Evolutionary conservation across 768 basidiomycete species (phyloP).

Genomic region (Amanita molliuscula): DNA sequence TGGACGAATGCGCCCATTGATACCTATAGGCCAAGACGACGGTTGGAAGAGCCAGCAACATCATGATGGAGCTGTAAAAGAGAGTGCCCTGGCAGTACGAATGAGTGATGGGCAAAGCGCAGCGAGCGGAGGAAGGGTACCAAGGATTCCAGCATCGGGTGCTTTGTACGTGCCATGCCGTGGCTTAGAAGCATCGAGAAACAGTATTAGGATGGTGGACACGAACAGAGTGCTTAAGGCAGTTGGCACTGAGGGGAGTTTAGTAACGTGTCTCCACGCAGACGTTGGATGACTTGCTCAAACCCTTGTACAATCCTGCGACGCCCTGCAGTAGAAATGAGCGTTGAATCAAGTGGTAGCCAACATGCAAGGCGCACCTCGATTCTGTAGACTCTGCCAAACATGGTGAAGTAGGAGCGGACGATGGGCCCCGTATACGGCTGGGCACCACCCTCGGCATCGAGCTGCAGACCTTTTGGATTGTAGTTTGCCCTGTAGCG

Average conservation of each 20-base stretch:
- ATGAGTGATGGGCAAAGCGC: not conserved
- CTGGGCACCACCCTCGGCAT: slow-evolving; percentile 65
- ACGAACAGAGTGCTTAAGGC: slow-evolving; percentile 40
- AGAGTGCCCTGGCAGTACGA: slow-evolving; percentile 41
- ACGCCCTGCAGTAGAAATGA: slow-evolving; percentile 33
- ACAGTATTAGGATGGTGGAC: slow-evolving; percentile 44
- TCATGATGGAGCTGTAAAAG: slow-evolving; percentile 51
- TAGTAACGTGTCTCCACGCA: not conserved
- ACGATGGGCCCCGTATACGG: slow-evolving; percentile 74
- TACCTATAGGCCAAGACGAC: slow-evolving; percentile 73
- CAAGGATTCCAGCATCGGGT: slow-evolving; percentile 45
- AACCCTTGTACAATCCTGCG: slow-evolving; percentile 72
- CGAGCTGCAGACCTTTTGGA: slow-evolving; percentile 74
- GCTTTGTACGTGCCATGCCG: slow-evolving; percentile 58
- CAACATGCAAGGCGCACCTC: slow-evolving; percentile 42
- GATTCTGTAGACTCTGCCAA: slow-evolving; percentile 55
- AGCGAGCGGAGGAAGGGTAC: slow-evolving; percentile 14
- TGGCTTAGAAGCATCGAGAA: slow-evolving; percentile 46
- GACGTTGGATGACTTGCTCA: slow-evolving; percentile 30
- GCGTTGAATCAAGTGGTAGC: not conserved
- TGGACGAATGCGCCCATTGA: slow-evolving; percentile 11
- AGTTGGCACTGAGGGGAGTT: slow-evolving; percentile 27
- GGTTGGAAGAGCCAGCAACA: slow-evolving; percentile 58
- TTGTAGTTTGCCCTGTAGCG: slow-evolving; percentile 80
- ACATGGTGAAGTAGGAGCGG: slow-evolving; percentile 66